These are phyloP conservation scores for Trametopsis cervina DNA, from an alignment of 768 basidiomycete genomes.

Conservation along the genomic window DNA sequence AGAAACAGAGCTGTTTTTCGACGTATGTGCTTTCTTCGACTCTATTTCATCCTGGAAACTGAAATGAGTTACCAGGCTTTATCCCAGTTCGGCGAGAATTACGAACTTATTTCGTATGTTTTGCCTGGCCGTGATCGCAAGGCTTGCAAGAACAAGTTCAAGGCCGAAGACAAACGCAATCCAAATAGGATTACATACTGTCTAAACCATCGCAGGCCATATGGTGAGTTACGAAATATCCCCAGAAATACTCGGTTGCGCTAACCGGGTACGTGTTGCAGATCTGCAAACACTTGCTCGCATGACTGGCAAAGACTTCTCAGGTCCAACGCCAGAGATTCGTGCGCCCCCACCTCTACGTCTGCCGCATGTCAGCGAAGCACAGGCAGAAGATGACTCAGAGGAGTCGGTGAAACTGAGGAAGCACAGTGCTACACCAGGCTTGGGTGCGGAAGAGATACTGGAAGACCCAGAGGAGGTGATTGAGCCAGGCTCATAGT, in stretches of 20 bases:
- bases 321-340: constrained; percentile 73
- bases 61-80: constrained; percentile 51
- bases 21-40: constrained; percentile 41
- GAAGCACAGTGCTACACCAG: constrained; percentile 17
- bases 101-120: constrained; percentile 83
- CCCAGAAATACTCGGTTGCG: neutral
- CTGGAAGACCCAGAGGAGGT: constrained; percentile 25
- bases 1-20: constrained; percentile 84
- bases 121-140: constrained; percentile 82
- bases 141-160: constrained; percentile 92
- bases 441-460: constrained; percentile 22
- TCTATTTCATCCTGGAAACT: constrained; percentile 4
- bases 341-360: constrained; percentile 31
- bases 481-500: too few species aligned
- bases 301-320: constrained; percentile 83
- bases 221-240: constrained; percentile 43
- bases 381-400: constrained; percentile 15
- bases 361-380: constrained; percentile 21
- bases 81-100: constrained; percentile 86
- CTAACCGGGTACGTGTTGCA: constrained; percentile 20
- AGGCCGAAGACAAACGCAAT: constrained; percentile 80
- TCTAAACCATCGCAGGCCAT: constrained; percentile 68
- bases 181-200: constrained; percentile 67
- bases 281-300: constrained; percentile 69
- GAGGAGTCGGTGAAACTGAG: constrained; percentile 1